These are phyloP conservation scores for Aureobasidium zeae DNA, from an alignment of 2,329 filamentous ascomycete species.

Conservation along the genomic window DNA sequence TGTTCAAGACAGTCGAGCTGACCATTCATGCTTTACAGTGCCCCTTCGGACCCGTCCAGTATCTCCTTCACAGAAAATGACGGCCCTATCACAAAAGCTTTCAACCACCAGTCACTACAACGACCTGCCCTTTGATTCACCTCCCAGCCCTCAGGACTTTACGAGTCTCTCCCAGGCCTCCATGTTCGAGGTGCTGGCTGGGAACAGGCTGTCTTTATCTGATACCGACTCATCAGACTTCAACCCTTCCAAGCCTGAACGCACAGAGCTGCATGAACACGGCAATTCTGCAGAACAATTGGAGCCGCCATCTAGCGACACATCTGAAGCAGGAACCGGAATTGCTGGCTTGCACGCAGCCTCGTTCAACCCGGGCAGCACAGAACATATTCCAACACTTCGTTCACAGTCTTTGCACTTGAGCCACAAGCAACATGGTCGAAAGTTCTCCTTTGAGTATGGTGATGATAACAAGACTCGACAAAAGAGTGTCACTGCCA, in stretches of 20 bases:
- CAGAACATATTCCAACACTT: neutral
- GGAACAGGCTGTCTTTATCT: neutral
- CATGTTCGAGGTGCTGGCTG: constrained; percentile 2
- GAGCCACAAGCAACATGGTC: constrained; percentile 18
- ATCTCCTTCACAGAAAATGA: constrained; percentile 34
- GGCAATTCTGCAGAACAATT: too few species aligned
- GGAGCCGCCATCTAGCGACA: neutral
- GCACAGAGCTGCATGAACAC: neutral
- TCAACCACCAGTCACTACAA: constrained; percentile 22
- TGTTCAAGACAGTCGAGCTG: neutral
- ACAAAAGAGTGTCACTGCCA: neutral
- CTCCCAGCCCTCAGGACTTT: constrained; percentile 15
- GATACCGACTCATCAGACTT: constrained; percentile 11
- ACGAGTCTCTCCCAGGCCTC: constrained; percentile 14
- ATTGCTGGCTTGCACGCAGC: neutral
- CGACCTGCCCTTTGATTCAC: constrained; percentile 29
- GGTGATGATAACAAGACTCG: constrained; percentile 29
- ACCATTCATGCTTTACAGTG: constrained; percentile 23
- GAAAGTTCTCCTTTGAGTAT: constrained; percentile 37
- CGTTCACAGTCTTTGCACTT: neutral
- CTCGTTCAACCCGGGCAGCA: neutral
- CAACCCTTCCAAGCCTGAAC: neutral
- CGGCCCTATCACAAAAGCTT: constrained; percentile 32
- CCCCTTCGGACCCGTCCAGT: constrained; percentile 21
- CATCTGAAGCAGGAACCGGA: too few species aligned